Conservation (phyloP, 805 yeast genomes). For the Jamesozyma jinghongensis region DNA sequence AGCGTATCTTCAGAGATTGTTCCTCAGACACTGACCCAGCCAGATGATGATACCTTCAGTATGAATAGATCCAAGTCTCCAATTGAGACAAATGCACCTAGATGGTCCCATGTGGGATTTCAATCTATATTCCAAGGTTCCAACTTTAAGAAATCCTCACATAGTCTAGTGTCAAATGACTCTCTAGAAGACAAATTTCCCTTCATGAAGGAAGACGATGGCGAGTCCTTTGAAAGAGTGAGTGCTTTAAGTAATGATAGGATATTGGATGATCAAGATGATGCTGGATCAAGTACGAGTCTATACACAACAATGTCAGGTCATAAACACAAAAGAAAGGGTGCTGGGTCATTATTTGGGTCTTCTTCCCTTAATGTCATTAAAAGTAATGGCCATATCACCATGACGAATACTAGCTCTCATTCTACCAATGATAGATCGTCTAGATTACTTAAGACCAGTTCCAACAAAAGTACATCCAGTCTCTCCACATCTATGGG, state of each 20-base stretch:
- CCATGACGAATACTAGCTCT: background rate
- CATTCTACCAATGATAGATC: constrained; percentile 7
- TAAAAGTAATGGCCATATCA: background rate
- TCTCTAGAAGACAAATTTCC: constrained; percentile 3
- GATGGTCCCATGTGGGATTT: constrained; percentile 15
- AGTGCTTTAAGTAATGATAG: constrained; percentile 1
- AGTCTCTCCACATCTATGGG: constrained; percentile 13
- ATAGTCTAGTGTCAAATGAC: constrained; percentile 2
- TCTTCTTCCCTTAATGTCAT: constrained; percentile 2
- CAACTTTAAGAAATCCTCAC: constrained; percentile 6
- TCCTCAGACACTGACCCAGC: constrained; percentile 22
- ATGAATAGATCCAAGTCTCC: constrained; percentile 9
- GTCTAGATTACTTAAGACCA: constrained; percentile 10
- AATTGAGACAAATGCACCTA: constrained; percentile 3
- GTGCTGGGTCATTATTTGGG: constrained; percentile 5
- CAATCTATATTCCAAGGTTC: constrained; percentile 13
- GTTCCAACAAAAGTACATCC: constrained; percentile 5
- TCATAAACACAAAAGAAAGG: constrained; percentile 6
- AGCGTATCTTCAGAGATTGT: constrained; percentile 26
- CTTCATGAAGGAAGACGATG: background rate
- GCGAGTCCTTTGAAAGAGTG: constrained; percentile 4
- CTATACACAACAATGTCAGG: constrained; percentile 10
- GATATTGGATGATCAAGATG: constrained; percentile 1
- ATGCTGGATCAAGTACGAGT: constrained; percentile 8
- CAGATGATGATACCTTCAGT: constrained; percentile 13